A percentile compares a stretch with the other conserved stretches of the same genome.
These are phyloP conservation scores for Lepidium didymum DNA, from an alignment of 345 rosid genomes.

Conservation along the genomic window DNA sequence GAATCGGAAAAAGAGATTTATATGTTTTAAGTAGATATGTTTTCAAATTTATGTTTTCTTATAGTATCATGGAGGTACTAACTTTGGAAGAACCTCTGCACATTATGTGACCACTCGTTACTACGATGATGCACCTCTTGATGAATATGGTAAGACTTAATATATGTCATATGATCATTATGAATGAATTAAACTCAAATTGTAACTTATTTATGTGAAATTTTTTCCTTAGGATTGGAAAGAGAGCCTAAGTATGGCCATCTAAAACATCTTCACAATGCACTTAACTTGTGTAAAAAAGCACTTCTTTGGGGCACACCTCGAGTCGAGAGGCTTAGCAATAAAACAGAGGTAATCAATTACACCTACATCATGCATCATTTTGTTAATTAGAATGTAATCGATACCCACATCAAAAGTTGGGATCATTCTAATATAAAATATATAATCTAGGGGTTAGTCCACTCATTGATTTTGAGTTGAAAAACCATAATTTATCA, in stretches of 20 bases:
- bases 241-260: conserved; percentile 83
- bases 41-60: neutral
- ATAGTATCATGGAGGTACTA: conserved; percentile 95
- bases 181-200: neutral
- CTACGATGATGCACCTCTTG: conserved; percentile 96
- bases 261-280: conserved; percentile 71
- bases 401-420: too few species aligned
- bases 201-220: neutral
- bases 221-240: conserved; percentile 33
- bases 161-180: neutral
- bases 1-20: neutral
- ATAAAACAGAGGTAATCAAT: conserved; percentile 45
- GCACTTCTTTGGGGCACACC: conserved; percentile 62
- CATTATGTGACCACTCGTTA: conserved; percentile 83
- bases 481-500: too few species aligned
- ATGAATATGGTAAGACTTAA: conserved; percentile 57
- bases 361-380: neutral
- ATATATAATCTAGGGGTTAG: too few species aligned
- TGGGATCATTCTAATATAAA: too few species aligned
- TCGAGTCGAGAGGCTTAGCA: conserved; percentile 19
- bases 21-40: neutral
- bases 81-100: conserved; percentile 73
- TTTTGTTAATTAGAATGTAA: too few species aligned
- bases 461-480: too few species aligned
- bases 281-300: conserved; percentile 60